Percentiles rank a stretch among this genome's conserved stretches.
These are phyloP conservation scores for Porcisia hertigi DNA, from an alignment of 208 protist genomes.

Conservation along the genomic window DNA sequence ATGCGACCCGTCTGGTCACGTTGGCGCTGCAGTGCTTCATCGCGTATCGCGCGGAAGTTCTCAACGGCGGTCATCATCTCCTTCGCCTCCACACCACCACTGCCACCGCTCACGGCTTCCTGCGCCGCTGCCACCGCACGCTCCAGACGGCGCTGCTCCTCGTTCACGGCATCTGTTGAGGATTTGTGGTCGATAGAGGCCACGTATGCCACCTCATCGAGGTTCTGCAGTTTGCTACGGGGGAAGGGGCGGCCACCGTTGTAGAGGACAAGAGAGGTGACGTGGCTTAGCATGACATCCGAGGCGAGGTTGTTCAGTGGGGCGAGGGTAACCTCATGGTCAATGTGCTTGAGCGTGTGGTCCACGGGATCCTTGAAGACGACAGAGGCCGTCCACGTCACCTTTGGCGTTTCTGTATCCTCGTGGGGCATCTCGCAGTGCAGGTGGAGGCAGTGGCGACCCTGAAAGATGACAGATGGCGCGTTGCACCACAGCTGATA, in stretches of 20 bases:
- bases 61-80: constrained; percentile 38
- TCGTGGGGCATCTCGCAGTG: constrained; percentile 51
- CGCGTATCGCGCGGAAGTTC: constrained; percentile 40
- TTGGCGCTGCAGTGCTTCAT: constrained; percentile 52
- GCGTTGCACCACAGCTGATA: constrained; percentile 64
- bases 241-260: constrained; percentile 45
- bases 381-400: constrained; percentile 44
- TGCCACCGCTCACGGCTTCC: constrained; percentile 28
- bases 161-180: constrained; percentile 33
- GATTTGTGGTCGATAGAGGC: constrained; percentile 33
- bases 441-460: constrained; percentile 44
- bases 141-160: constrained; percentile 35
- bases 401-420: constrained; percentile 27
- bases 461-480: constrained; percentile 43
- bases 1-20: constrained; percentile 48
- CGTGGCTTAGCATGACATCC: constrained; percentile 70
- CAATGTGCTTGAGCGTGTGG: constrained; percentile 35
- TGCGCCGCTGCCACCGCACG: constrained; percentile 27
- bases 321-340: constrained; percentile 30
- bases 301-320: constrained; percentile 42
- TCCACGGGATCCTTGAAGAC: constrained; percentile 28
- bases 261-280: constrained; percentile 53
- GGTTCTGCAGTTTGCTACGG: constrained; percentile 61
- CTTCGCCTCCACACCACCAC: constrained; percentile 34
- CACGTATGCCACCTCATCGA: constrained; percentile 62